phyloP scores from a whole-genome alignment of 2,329 filamentous ascomycete species.

The Botryotinia narcissicola region DNA sequence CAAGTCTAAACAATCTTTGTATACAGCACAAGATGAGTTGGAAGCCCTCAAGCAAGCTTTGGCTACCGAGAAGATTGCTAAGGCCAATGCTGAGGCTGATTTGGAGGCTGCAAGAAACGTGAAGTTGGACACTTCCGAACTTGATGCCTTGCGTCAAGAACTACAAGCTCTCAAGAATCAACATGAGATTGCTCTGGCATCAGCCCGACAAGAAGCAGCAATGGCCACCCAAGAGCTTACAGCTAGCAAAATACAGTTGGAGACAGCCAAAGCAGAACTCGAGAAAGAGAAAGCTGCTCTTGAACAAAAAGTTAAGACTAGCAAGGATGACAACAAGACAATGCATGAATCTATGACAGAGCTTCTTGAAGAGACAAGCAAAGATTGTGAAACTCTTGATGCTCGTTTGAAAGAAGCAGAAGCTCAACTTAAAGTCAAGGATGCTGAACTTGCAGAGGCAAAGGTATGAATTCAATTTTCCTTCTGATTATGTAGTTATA shows the following conservation, averaged over 20 bases:
- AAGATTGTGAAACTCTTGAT: slow-evolving; percentile 40
- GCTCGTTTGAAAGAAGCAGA: slow-evolving; percentile 44
- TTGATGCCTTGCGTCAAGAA: slow-evolving; percentile 52
- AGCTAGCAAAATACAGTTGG: slow-evolving; percentile 39
- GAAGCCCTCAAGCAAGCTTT: slow-evolving; percentile 35
- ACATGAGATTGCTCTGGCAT: slow-evolving; percentile 45
- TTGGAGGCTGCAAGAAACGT: slow-evolving; percentile 57
- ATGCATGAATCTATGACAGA: slow-evolving; percentile 62
- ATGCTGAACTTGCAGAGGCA: slow-evolving; percentile 61
- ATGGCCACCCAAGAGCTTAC: slow-evolving; percentile 44
- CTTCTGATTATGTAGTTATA: slow-evolving; percentile 1
- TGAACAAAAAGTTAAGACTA: slow-evolving; percentile 51
- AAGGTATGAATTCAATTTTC: slow-evolving; percentile 44
- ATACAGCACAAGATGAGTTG: slow-evolving; percentile 31
- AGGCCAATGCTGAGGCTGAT: slow-evolving; percentile 49
- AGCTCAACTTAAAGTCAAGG: slow-evolving; percentile 49
- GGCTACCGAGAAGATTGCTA: slow-evolving; percentile 46
- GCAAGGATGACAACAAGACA: slow-evolving; percentile 54
- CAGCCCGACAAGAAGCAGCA: slow-evolving; percentile 38
- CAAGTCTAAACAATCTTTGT: slow-evolving; percentile 43
- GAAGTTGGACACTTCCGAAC: slow-evolving; percentile 54
- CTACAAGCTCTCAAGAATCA: slow-evolving; percentile 49
- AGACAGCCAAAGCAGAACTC: slow-evolving; percentile 51
- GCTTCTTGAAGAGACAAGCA: slow-evolving; percentile 55
- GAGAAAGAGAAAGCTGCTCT: slow-evolving; percentile 52